phyloP scores from a whole-genome alignment of 371 early-diverging fungal genomes.

The Smittium culicis region DNA sequence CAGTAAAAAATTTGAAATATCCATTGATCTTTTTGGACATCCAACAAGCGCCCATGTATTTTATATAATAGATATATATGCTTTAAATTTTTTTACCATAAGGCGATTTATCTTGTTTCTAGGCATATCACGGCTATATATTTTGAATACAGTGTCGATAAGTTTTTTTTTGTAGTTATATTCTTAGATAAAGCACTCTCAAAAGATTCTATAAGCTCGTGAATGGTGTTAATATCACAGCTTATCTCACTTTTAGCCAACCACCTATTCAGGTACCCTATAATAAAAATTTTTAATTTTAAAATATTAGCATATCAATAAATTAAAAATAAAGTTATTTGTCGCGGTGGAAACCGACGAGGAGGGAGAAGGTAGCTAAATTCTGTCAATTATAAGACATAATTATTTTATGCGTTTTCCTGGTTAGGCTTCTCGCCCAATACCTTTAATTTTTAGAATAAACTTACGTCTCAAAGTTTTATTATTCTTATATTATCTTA shows the following conservation, averaged over 20 bases:
- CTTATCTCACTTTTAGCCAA: not conserved
- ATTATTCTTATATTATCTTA: no score
- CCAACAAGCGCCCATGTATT: not conserved
- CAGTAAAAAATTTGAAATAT: not conserved
- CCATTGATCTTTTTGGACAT: not conserved
- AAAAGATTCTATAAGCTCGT: not conserved
- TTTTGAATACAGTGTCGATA: not conserved
- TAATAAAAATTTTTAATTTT: not conserved
- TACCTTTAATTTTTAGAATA: no score
- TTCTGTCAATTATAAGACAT: no score
- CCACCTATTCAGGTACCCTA: not conserved
- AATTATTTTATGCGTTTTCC: no score
- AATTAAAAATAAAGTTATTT: no score
- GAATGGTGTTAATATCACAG: not conserved
- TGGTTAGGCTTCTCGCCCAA: no score
- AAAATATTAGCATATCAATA: not conserved
- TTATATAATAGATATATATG: not conserved
- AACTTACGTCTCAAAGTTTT: no score
- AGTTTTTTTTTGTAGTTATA: not conserved
- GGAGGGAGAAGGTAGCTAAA: no score
- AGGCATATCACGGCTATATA: not conserved
- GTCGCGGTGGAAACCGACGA: no score
- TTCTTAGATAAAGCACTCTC: not conserved
- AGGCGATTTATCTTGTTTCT: not conserved
- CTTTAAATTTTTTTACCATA: not conserved